Conservation (phyloP, 257 asterid species). For the Schizonepeta tenuifolia region DNA sequence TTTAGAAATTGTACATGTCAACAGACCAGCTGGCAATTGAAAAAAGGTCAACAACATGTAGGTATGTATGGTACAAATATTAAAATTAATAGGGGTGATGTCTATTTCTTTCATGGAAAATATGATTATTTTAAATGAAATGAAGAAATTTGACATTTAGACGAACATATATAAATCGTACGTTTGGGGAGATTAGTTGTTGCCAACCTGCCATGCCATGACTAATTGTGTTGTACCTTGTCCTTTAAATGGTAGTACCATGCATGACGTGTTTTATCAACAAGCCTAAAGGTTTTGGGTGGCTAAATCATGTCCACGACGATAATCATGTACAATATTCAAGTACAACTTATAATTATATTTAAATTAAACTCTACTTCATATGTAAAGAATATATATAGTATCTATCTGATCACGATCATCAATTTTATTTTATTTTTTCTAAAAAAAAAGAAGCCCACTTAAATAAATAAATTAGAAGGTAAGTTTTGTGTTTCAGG, state of each 20-base stretch:
- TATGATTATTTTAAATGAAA: background rate
- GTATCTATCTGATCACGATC: too few species aligned
- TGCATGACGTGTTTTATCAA: conserved; percentile 27
- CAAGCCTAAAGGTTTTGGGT: background rate
- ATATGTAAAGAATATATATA: too few species aligned
- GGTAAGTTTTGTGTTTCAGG: too few species aligned
- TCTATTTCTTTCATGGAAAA: background rate
- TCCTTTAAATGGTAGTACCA: conserved; percentile 32
- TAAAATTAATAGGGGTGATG: background rate
- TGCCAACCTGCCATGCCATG: conserved; percentile 40
- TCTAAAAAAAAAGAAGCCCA: too few species aligned
- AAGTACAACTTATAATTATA: too few species aligned
- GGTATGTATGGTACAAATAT: conserved; percentile 2
- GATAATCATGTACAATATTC: background rate
- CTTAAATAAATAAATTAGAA: too few species aligned
- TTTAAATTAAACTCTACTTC: background rate
- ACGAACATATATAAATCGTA: background rate
- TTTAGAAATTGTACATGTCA: too few species aligned
- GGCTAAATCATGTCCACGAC: conserved; percentile 23
- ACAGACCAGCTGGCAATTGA: background rate
- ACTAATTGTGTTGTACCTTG: conserved; percentile 36
- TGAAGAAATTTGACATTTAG: background rate
- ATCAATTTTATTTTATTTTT: too few species aligned
- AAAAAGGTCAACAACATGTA: background rate
- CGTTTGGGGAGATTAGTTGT: background rate